These are phyloP conservation scores for Talaromyces sp. DNA, from an alignment of 2,329 filamentous ascomycete species.

Conservation along the genomic window DNA sequence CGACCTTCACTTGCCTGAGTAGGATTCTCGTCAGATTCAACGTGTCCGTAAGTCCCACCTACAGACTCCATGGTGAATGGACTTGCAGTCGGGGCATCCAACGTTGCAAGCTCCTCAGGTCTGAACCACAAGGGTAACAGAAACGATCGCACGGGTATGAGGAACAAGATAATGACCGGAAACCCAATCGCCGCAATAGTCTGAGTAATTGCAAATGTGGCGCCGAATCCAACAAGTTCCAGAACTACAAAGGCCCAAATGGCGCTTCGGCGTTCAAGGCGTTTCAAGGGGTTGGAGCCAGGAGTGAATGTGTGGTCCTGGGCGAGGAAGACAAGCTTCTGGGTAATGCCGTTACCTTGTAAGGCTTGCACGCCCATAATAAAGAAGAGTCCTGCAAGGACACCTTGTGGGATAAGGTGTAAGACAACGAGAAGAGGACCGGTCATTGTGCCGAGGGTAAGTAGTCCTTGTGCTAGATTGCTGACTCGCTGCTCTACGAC, in stretches of 20 bases:
- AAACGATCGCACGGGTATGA: constrained; percentile 64
- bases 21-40: constrained; percentile 26
- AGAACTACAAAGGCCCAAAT: constrained; percentile 69
- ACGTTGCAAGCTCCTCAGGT: constrained; percentile 55
- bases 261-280: constrained; percentile 59
- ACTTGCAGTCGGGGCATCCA: constrained; percentile 73
- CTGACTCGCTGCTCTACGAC: constrained; percentile 70
- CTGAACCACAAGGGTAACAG: constrained; percentile 62
- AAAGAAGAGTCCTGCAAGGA: constrained; percentile 78
- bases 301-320: constrained; percentile 62
- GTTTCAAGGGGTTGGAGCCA: constrained; percentile 55
- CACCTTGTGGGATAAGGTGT: constrained; percentile 73
- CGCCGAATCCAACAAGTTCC: constrained; percentile 68
- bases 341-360: constrained; percentile 71
- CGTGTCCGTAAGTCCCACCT: constrained; percentile 57
- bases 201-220: constrained; percentile 78
- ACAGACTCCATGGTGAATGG: constrained; percentile 73
- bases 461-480: constrained; percentile 72
- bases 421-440: constrained; percentile 70
- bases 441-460: constrained; percentile 76
- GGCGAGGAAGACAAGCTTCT: constrained; percentile 67
- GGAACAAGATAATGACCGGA: constrained; percentile 66
- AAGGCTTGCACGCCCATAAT: constrained; percentile 80
- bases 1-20: neutral
- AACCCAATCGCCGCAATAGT: constrained; percentile 80